Conservation (phyloP, 2,329 filamentous ascomycete species). For the Paramyrothecium roridum region DNA sequence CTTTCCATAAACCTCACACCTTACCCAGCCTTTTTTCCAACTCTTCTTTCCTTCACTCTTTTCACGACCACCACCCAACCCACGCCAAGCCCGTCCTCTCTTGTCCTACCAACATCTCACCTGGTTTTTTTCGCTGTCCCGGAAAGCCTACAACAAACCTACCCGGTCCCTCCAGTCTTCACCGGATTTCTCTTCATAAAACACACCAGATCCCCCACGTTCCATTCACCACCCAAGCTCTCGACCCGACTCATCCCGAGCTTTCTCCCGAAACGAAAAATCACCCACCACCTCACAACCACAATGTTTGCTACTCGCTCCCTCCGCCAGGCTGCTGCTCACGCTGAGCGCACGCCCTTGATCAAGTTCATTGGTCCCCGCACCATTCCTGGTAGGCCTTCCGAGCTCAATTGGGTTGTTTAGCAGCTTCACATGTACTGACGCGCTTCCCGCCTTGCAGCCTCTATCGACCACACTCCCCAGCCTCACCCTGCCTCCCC, state of each 20-base stretch:
- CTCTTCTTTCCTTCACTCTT: background rate
- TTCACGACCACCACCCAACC: background rate
- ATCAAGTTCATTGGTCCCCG: constrained; percentile 63
- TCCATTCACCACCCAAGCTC: constrained; percentile 3
- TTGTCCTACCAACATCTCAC: background rate
- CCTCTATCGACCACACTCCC: constrained; percentile 68
- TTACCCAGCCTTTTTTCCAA: background rate
- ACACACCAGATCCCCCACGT: background rate
- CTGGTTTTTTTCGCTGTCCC: too few relatives aligned
- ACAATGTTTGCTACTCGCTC: constrained; percentile 54
- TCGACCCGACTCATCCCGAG: constrained; percentile 7
- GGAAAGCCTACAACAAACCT: too few relatives aligned
- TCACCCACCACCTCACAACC: constrained; percentile 7
- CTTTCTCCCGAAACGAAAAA: constrained; percentile 5
- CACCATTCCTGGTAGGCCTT: constrained; percentile 51
- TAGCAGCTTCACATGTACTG: constrained; percentile 8
- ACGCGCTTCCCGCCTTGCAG: constrained; percentile 39
- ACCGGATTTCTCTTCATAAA: background rate
- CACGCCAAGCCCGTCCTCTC: background rate
- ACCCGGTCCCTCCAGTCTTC: background rate
- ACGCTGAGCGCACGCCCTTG: constrained; percentile 57
- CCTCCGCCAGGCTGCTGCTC: constrained; percentile 57
- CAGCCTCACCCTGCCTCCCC: constrained; percentile 72
- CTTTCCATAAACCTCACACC: background rate
- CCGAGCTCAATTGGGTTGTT: background rate